Base-by-base conservation (phyloP, 257 asterid species). In the Plantago ovata region DNA sequence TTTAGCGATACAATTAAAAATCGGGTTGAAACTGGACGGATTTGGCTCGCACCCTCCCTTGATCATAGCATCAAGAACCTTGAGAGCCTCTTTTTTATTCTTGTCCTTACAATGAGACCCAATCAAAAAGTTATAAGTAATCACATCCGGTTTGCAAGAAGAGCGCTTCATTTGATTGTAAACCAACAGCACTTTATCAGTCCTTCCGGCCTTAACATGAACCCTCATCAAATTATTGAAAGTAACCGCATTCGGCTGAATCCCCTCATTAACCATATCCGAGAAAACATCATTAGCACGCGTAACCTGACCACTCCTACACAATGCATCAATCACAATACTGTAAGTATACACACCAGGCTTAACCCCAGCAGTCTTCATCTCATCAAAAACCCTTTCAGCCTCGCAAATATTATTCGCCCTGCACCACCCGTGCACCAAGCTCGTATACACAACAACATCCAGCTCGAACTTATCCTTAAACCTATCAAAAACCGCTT, bases 221-320 rank as follows among this genome's bases (percentile, higher is more conserved):
- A 79, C 95, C 28, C 97, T 64, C 95, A 92, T 92, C 68, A 92
- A 67, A 50, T 84, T 84, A 28, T 92, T 92, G 58, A 84, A 88
- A 38, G 97, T 92, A 41, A 81, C 83, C 0, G 86, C 81, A 62
- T 92, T 92, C 13, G 98, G 95, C 56, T 53, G 65, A 56, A 86
- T 77, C 1, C 94, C 95, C 53, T 53, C 65, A n/a, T 79, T 91
- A 38, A 88, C 61, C 97, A 92, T 92, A 72, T 88, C 98, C 1
- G 87, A 71, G 14, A 92, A 85, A 68, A 92, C 94, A 46, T 88
- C 97, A 49, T 88, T 89, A 10, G 98, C 98, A n/a, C 95, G 90
- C 0, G 81, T 82, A 50, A 82, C 78, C 63, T 92, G 97, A 47
- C 98, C 98, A 7, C 75, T 71, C 67, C 98, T 79, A 66, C 97